phyloP scores from a whole-genome alignment of 106 monocot genomes.

The Dioscorea zingiberensis region DNA sequence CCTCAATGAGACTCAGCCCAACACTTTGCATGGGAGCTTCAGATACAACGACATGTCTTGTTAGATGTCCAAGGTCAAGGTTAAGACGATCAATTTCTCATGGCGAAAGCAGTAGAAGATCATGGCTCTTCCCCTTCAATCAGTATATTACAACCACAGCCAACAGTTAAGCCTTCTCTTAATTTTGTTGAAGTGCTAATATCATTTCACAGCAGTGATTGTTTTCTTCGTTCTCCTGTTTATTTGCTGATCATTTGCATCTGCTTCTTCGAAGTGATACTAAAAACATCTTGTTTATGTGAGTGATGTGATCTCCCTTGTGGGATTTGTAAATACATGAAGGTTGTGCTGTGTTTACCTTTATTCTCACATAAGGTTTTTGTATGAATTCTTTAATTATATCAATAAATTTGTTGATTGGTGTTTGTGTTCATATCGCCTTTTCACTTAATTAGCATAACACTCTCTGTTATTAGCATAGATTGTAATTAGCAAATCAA shows the following conservation, averaged over 20 bases:
- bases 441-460: too few relatives aligned
- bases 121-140: constrained; percentile 37
- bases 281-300: not conserved
- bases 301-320: not conserved
- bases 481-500: too few relatives aligned
- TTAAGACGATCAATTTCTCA: constrained; percentile 43
- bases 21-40: constrained; percentile 38
- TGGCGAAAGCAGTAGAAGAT: constrained; percentile 28
- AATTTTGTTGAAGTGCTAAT: too few relatives aligned
- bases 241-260: not conserved
- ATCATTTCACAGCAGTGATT: too few relatives aligned
- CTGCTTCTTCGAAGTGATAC: not conserved
- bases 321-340: not conserved
- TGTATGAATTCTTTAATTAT: not conserved
- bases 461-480: too few relatives aligned
- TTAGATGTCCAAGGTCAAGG: constrained; percentile 32
- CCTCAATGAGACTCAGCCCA: constrained; percentile 34
- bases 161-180: not conserved
- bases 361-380: not conserved
- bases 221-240: not conserved
- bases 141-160: constrained; percentile 24
- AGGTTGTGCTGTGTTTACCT: not conserved
- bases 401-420: too few relatives aligned
- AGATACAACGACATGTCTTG: constrained; percentile 39
- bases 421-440: not conserved